A percentile compares a stretch with the other conserved stretches of the same genome.
phyloP scores from a whole-genome alignment of 495 filamentous ascomycete genomes.

The Aspergillus leporis region DNA sequence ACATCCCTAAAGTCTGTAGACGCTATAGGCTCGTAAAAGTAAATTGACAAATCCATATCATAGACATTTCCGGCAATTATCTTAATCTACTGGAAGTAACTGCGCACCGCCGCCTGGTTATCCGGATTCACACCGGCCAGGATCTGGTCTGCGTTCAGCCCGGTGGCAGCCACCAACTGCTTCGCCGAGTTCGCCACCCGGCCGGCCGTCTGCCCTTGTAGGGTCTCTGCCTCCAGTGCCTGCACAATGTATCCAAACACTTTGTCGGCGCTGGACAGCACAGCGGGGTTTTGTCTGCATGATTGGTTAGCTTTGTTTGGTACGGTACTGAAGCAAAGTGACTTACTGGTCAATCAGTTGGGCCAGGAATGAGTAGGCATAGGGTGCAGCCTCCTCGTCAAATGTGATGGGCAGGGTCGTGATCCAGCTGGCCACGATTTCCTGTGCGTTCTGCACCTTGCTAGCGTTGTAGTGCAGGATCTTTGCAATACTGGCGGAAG shows the following conservation, averaged over 20 bases:
- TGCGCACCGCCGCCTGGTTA: constrained; percentile 72
- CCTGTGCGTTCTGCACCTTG: constrained; percentile 70
- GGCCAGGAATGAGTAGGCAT: constrained; percentile 89
- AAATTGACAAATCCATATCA: constrained; percentile 10
- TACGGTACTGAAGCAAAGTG: constrained; percentile 5
- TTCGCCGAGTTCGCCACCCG: constrained; percentile 75
- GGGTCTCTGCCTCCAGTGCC: constrained; percentile 85
- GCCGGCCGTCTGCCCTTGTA: constrained; percentile 76
- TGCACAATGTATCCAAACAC: constrained; percentile 81
- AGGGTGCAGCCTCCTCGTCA: constrained; percentile 96
- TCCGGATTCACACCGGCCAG: constrained; percentile 71
- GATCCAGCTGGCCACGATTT: constrained; percentile 78
- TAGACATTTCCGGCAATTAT: constrained; percentile 6
- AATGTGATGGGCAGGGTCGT: constrained; percentile 87
- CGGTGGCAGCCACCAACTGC: constrained; percentile 65
- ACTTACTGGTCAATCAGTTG: constrained; percentile 94
- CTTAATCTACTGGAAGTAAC: constrained; percentile 59
- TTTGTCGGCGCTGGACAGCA: constrained; percentile 70
- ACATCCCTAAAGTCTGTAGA: constrained; percentile 2
- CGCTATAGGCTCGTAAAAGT: constrained; percentile 3
- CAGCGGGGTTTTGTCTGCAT: constrained; percentile 80
- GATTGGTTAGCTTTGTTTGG: constrained; percentile 18
- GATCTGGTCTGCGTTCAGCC: constrained; percentile 68
- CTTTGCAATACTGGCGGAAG: constrained; percentile 95
- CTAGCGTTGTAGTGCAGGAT: constrained; percentile 83